Evolutionary conservation across 352 stramenopile genomes (phyloP).

Genomic region (Pythium phragmiticola): DNA sequence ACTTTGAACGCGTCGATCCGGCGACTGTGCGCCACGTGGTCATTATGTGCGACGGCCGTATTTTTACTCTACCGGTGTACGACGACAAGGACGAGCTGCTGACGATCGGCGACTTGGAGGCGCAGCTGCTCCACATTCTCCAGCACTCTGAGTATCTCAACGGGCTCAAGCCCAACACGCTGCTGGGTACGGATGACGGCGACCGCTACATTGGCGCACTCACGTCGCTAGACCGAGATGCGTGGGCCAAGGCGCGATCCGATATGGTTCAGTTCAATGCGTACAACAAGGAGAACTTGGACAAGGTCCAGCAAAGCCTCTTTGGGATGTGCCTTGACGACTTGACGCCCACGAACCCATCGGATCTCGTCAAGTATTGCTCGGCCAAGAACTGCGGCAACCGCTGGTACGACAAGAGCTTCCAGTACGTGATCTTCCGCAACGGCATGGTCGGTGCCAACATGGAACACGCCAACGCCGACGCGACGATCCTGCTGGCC

Average conservation of each 20-base stretch:
- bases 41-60: constrained; percentile 51
- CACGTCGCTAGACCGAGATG: constrained; percentile 84
- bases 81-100: constrained; percentile 44
- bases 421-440: constrained; percentile 92
- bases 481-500: constrained; percentile 85
- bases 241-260: constrained; percentile 82
- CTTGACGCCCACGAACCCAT: constrained; percentile 38
- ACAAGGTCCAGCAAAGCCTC: constrained; percentile 86
- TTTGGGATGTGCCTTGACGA: constrained; percentile 90
- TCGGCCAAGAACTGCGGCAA: constrained; percentile 69
- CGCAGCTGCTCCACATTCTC: constrained; percentile 55
- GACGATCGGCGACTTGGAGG: constrained; percentile 63
- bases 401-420: constrained; percentile 96
- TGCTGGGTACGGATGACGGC: constrained; percentile 27
- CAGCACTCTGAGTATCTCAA: constrained; percentile 46
- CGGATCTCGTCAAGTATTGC: constrained; percentile 53
- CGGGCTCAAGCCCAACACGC: constrained; percentile 24
- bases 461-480: constrained; percentile 95
- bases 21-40: constrained; percentile 40
- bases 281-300: constrained; percentile 60
- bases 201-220: constrained; percentile 78
- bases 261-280: constrained; percentile 53
- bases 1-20: constrained; percentile 50
- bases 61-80: constrained; percentile 53
- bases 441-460: constrained; percentile 92